Percentiles rank a stretch among this genome's conserved stretches.
These are phyloP conservation scores for Nadsonia fulvescens DNA, from an alignment of 805 yeast genomes.

Conservation along the genomic window DNA sequence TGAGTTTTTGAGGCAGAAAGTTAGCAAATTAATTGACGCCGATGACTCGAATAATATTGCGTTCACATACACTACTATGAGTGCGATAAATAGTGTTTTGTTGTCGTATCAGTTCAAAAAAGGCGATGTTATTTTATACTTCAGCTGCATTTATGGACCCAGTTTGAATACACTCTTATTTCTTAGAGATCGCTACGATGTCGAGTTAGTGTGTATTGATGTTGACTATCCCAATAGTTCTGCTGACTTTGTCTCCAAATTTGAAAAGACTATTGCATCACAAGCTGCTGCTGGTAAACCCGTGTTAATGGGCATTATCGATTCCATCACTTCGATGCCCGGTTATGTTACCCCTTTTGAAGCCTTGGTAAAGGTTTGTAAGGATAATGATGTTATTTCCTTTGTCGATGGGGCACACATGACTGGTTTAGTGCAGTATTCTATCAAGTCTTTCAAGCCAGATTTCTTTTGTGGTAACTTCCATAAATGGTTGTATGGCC, in stretches of 20 bases:
- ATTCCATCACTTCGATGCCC: constrained; percentile 47
- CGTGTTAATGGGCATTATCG: constrained; percentile 29
- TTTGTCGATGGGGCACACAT: constrained; percentile 62
- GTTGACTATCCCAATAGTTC: constrained; percentile 29
- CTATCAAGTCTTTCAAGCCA: constrained; percentile 22
- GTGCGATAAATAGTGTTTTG: constrained; percentile 35
- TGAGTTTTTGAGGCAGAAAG: constrained; percentile 18
- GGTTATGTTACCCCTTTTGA: constrained; percentile 41
- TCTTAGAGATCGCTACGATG: constrained; percentile 14
- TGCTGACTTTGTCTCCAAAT: constrained; percentile 21
- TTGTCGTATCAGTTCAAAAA: constrained; percentile 32
- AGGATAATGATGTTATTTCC: constrained; percentile 29
- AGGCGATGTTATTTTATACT: constrained; percentile 34
- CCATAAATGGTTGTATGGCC: constrained; percentile 52
- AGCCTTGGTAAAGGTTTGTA: constrained; percentile 27
- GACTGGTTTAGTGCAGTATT: constrained; percentile 25
- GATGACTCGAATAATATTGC: constrained; percentile 32
- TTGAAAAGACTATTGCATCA: constrained; percentile 13
- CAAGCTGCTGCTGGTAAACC: constrained; percentile 13
- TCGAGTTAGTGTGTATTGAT: constrained; percentile 22
- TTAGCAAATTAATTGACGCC: constrained; percentile 29
- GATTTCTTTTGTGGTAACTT: constrained; percentile 46
- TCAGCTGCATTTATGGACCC: constrained; percentile 34
- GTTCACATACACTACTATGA: constrained; percentile 42
- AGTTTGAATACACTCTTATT: constrained; percentile 30